A percentile compares a stretch with the other conserved stretches of the same genome.
These are phyloP conservation scores for Escovopsis sp. DNA, from an alignment of 2,329 filamentous ascomycete species.

Conservation along the genomic window DNA sequence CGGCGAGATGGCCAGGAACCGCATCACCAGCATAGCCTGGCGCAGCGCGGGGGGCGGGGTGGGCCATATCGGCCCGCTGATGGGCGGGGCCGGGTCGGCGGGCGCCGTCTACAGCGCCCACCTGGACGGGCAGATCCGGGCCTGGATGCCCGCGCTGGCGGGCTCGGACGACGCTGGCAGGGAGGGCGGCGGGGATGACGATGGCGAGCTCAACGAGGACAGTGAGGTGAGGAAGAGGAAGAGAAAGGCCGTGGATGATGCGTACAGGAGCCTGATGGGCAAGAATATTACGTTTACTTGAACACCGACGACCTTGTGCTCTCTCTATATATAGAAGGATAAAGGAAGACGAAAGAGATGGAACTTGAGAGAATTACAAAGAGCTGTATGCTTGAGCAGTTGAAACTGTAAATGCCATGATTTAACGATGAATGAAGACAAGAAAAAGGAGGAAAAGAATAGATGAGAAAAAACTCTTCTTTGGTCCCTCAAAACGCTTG, in stretches of 20 bases:
- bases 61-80: conserved; percentile 43
- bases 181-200: conserved; percentile 28
- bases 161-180: conserved; percentile 33
- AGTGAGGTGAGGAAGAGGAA: conserved; percentile 44
- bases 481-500: background rate
- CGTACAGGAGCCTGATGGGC: conserved; percentile 63
- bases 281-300: conserved; percentile 50
- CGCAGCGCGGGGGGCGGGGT: conserved; percentile 41
- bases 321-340: background rate
- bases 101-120: conserved; percentile 65
- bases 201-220: conserved; percentile 26
- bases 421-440: background rate
- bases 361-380: too few relatives aligned
- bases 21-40: conserved; percentile 68
- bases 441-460: background rate
- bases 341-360: too few relatives aligned
- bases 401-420: background rate
- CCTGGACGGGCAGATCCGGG: conserved; percentile 67
- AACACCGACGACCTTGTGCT: background rate
- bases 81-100: conserved; percentile 37
- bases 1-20: conserved; percentile 45
- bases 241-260: conserved; percentile 62
- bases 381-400: background rate
- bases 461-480: background rate
- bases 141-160: conserved; percentile 52